These are phyloP conservation scores for Lachnum nothofagi DNA, from an alignment of 2,329 filamentous ascomycete genomes.

Conservation along the genomic window DNA sequence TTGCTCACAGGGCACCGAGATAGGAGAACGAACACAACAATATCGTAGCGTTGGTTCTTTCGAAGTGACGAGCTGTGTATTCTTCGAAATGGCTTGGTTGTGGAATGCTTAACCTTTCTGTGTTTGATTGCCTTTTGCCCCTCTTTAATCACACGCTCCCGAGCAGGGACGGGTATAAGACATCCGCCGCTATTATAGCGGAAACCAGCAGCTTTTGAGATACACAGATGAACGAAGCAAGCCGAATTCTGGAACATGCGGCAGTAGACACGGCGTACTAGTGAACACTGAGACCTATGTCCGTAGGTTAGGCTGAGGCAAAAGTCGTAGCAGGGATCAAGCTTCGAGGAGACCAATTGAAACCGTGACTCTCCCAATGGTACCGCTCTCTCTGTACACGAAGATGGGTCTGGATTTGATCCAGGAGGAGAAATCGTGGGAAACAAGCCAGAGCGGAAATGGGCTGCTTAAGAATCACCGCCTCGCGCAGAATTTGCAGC, in stretches of 20 bases:
- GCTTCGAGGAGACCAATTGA: background rate
- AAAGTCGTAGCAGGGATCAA: slow-evolving; percentile 8
- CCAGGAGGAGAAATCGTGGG: slow-evolving; percentile 21
- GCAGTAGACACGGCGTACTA: too few relatives aligned
- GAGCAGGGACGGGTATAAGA: slow-evolving; percentile 20
- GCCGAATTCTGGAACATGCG: too few relatives aligned
- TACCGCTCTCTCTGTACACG: background rate
- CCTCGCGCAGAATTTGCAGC: slow-evolving; percentile 15
- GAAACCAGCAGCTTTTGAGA: slow-evolving; percentile 16
- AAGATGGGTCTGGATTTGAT: background rate
- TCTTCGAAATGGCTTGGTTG: slow-evolving; percentile 6
- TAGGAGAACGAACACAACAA: too few relatives aligned
- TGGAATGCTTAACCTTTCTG: slow-evolving; percentile 11
- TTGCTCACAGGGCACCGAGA: slow-evolving; percentile 10
- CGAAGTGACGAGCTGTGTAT: slow-evolving; percentile 10
- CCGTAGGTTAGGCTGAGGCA: slow-evolving; percentile 2
- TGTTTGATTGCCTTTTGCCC: slow-evolving; percentile 23
- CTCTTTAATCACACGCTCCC: slow-evolving; percentile 18
- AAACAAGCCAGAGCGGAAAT: background rate
- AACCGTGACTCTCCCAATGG: too few relatives aligned
- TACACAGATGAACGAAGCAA: background rate
- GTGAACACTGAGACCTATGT: too few relatives aligned
- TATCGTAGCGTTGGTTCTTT: too few relatives aligned
- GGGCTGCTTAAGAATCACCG: slow-evolving; percentile 11
- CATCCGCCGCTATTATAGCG: slow-evolving; percentile 23